Base-by-base conservation (phyloP, 257 asterid genomes). In the Apocynum venetum region DNA sequence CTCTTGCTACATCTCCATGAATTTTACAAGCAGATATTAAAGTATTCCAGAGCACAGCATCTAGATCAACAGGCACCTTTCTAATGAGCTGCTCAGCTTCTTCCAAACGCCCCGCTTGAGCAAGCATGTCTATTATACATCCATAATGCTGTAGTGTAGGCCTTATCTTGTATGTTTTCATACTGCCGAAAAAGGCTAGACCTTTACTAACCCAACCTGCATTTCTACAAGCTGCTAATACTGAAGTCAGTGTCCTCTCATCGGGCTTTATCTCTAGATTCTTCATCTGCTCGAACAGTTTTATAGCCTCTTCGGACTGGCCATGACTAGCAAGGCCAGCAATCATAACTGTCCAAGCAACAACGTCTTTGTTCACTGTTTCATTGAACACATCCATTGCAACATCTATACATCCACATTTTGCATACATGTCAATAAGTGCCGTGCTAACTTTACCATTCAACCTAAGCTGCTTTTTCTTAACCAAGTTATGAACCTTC, bases 121-220 rank as follows among this genome's bases (percentile, higher is more conserved):
- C 86, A 44, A 89, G 87, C 78, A 89, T 79, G 75, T 87, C 93
- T 12, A 89, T 86, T 87, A 85, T 79, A 78, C 89, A 87, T 15
- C 86, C 89, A 61, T 89, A 89, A 73, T 89, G 91, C 82, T 87
- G 88, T 14, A 87, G 78, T 40, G 88, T 76, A 10, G 91, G 91
- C 57, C 76, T 79, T 52, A 89, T 82, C 15, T 83, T 83, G 65
- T 78, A 85, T 2, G 76, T 77, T 11, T 56, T 61, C 93, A 89
- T 89, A 60, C 76, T 78, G n/a, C 83, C 13, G 36, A 87, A 87
- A 71, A 84, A 41, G 78, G 65, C 70, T 72, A 83, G 67, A 48
- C 93, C 87, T 25, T 87, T 87, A 56, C 80, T 85, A 25, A 87
- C 76, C 78, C 86, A 43, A n/a, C 91, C 89, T 46, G 86, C 89